phyloP scores from a whole-genome alignment of 1,284 basidiomycete species.

The Gymnopus androsaceus region DNA sequence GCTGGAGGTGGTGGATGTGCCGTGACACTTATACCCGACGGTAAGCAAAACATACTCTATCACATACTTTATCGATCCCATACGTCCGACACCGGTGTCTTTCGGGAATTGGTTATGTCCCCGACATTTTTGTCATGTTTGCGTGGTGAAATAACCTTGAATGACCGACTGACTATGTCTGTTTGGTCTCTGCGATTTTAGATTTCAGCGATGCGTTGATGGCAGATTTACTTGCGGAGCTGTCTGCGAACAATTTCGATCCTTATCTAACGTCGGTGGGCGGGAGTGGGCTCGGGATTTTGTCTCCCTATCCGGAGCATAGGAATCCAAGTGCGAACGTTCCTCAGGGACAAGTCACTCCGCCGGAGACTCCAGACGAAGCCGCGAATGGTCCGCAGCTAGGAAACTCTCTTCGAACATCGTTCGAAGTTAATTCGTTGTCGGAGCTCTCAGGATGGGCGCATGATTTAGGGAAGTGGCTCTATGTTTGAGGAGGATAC shows the following conservation, averaged over 20 bases:
- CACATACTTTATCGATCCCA: background rate
- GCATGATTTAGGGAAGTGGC: slow-evolving; percentile 58
- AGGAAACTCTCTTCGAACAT: slow-evolving; percentile 39
- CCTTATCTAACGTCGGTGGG: slow-evolving; percentile 93
- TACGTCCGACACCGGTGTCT: background rate
- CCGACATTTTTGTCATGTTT: background rate
- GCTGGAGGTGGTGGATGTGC: slow-evolving; percentile 99
- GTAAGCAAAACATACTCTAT: slow-evolving; percentile 41
- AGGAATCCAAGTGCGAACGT: slow-evolving; percentile 22
- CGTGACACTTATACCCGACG: slow-evolving; percentile 92
- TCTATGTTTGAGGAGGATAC: slow-evolving; percentile 50
- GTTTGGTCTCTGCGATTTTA: slow-evolving; percentile 28
- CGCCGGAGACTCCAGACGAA: slow-evolving; percentile 49
- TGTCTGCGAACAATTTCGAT: slow-evolving; percentile 71
- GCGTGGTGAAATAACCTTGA: too few species aligned
- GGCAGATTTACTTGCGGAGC: slow-evolving; percentile 55
- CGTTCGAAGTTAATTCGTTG: slow-evolving; percentile 50
- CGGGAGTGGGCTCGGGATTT: slow-evolving; percentile 87
- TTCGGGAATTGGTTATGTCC: background rate
- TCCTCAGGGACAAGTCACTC: slow-evolving; percentile 44
- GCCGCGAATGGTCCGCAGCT: slow-evolving; percentile 21
- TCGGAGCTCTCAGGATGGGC: slow-evolving; percentile 61
- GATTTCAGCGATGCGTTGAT: slow-evolving; percentile 67
- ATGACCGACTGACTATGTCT: background rate
- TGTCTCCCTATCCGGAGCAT: slow-evolving; percentile 62